phyloP scores from a whole-genome alignment of 495 filamentous ascomycete species.

The Coniosporium apollinis region DNA sequence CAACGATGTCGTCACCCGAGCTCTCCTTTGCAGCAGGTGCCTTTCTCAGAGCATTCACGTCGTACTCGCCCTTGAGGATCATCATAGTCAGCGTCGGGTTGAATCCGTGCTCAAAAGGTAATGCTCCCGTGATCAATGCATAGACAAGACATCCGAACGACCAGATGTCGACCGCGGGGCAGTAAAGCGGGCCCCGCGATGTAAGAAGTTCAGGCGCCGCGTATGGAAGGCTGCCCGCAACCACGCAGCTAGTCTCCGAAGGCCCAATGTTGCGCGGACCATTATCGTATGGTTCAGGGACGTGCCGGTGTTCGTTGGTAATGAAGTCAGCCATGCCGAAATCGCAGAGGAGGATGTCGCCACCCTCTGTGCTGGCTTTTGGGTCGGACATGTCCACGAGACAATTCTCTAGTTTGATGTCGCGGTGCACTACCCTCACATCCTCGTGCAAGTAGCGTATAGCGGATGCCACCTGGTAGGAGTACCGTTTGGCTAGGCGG shows the following conservation, averaged over 20 bases:
- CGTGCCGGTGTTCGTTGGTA: slow-evolving; percentile 28
- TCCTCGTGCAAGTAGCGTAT: slow-evolving; percentile 61
- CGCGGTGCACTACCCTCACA: slow-evolving; percentile 50
- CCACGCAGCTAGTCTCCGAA: slow-evolving; percentile 35
- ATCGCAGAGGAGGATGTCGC: slow-evolving; percentile 50
- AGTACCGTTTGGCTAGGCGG: slow-evolving; percentile 41
- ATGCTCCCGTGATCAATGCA: slow-evolving; percentile 43
- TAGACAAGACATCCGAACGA: slow-evolving; percentile 54
- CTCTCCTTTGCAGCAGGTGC: slow-evolving; percentile 11
- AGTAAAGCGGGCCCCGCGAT: slow-evolving; percentile 29
- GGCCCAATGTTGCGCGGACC: slow-evolving; percentile 34
- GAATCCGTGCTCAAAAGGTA: slow-evolving; percentile 50
- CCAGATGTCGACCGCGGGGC: slow-evolving; percentile 49
- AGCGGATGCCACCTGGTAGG: slow-evolving; percentile 51
- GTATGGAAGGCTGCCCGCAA: slow-evolving; percentile 51
- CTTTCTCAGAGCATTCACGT: slow-evolving; percentile 28
- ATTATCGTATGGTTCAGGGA: slow-evolving; percentile 18
- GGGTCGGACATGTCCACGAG: slow-evolving; percentile 42
- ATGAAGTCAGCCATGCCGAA: slow-evolving; percentile 66
- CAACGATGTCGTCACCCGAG: slow-evolving; percentile 17
- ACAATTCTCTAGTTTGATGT: slow-evolving; percentile 68
- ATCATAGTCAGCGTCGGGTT: slow-evolving; percentile 40
- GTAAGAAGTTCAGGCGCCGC: slow-evolving; percentile 44
- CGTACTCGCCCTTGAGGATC: slow-evolving; percentile 47
- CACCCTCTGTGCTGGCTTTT: slow-evolving; percentile 30